Base-by-base conservation (phyloP, 2,329 filamentous ascomycete genomes). In the Penicillium sp. region DNA sequence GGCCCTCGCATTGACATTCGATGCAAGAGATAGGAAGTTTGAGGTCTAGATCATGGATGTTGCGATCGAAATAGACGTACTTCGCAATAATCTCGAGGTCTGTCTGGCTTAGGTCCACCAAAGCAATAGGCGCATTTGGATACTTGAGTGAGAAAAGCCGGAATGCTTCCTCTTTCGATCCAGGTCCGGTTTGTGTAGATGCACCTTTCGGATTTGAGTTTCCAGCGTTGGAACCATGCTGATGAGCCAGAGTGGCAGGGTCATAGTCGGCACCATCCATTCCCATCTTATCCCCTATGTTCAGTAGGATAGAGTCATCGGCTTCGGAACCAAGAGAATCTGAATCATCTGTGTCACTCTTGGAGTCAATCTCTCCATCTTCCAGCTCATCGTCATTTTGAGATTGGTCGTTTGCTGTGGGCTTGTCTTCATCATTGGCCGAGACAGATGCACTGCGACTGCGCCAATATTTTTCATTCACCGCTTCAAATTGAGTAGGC, bases 241-340 rank as follows among this genome's bases (percentile, higher is more conserved):
- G 50, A 10, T 59, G 31, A 13, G 61, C 39, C 21, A 64, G 23
- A 39, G 57, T 41, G 43, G 68, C 68, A 8, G 69, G 66, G n/a
- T 67, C 61, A 35, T 69, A 66, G 33, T 66, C 67, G 19, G 55
- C 52, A 15, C 39, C 54, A 35, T 52, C 50, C 17, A 45, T n/a
- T 42, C 29, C 54, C n/a, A 60, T 60, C 29, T 66, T 59, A 8
- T 63, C 54, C 31, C 73, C 72, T 49, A 79, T 66, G 51, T 79
- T 79, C 55, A 79, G 60, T 66, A 79, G 57, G 52, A 79, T 78
- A 0, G 74, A 75, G 52, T 77, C 72, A 50, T 76, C 76, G 2
- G 72, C 75, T 55, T 75, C 75, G 3, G 71, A 73, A 39, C 66
- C 69, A 45, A 69, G 31, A 25, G 71, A 72, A 17, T 63, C 66